Base-by-base conservation (phyloP, 2,329 filamentous ascomycete species). In the Penicillium rolfsii region DNA sequence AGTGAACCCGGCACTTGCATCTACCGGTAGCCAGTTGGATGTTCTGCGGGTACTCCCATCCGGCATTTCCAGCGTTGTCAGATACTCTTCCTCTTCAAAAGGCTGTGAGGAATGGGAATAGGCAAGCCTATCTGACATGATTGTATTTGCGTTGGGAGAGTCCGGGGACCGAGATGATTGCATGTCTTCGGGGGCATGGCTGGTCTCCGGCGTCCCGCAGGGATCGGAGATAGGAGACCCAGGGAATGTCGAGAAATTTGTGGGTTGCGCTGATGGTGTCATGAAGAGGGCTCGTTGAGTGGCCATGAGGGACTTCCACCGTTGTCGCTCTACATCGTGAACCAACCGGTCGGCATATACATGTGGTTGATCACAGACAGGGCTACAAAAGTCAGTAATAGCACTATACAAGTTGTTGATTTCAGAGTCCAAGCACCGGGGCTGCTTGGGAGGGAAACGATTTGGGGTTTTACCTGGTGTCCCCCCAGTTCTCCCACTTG, bases 11-110 rank as follows among this genome's bases (percentile, higher is more conserved):
- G 67, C 72, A 30, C 66, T 59, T 1, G 71, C 66, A 49, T 74
- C 72, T 6, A 74, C 72, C 3, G 72, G 72, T 1, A 74, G 59
- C 73, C 73, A 74, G 53, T 74, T 74, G 9, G 68, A 59, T 2
- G 71, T 73, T 40, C 70, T 61, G 24, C 73, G 72, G 8, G 68
- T 73, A 33, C 64, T 70, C 0, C 73, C 73, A 53, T 74, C 73
- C 3, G 73, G 73, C 73, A 74, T 74, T 57, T 74, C 72, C 26
- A 74, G 64, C 9, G 68, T 69, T 28, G 67, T 71, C 5, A 70
- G 60, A 22, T 16, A 61, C 0, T 66, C 62, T 1, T 66, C 64
- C 5, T 61, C 58, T 1, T 66, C 55, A n/a, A 46, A 33, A n/a
- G 36, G 24, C 16, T 33, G 30, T 36, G 43, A 40, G 3, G 52